Evolutionary conservation across 2,329 filamentous ascomycete species (phyloP), one percentile per base, ranked within the genome.

Genomic region (Dendryphion nanum): DNA sequence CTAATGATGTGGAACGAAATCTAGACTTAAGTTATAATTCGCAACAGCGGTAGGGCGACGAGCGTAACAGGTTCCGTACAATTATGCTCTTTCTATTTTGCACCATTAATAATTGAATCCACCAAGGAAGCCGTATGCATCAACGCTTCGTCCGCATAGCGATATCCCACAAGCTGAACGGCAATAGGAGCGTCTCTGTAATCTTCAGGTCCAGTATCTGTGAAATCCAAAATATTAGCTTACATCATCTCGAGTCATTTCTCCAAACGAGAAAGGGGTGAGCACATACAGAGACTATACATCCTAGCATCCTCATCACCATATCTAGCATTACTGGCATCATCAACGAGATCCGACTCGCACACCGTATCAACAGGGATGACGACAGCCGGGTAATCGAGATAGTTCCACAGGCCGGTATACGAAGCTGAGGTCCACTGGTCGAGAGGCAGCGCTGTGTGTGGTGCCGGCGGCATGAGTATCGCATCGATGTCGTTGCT

Each of bases 371-470:
- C 40, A 3, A 42, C 36, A 7, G 42, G 42, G 30, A 52, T 37
- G 20, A 46, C 32, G 18, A 40, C 37, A 14, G 45, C 42, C 5
- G 45, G 45, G 33, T 40, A 50, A 29, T 52, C 49, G 13, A 48
- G 42, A 24, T 39, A 32, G 19, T 46, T 50, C 45, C 45, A 48
- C 7, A 45, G 20, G 23, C 37, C 40, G 3, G 47, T 52, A 31
- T 50, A 52, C 7, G 36, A 42, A 16, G 39, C 38, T 4, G 41
- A 37, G 4, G 30, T 42, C 51, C 51, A 55, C 18, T 40, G 41
- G 37, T 64, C 56, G 19, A 51, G 47, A 15, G 35, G 39, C 13
- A 47, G 26, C 4, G 49, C 50, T 24, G 44, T 47, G 29, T 51
- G 49, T 5, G 50, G 45, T 10, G 47, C 49, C 20, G 45, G 35